Evolutionary conservation across 768 basidiomycete species (phyloP).

Genomic region (Paxillus ammoniavirescens): DNA sequence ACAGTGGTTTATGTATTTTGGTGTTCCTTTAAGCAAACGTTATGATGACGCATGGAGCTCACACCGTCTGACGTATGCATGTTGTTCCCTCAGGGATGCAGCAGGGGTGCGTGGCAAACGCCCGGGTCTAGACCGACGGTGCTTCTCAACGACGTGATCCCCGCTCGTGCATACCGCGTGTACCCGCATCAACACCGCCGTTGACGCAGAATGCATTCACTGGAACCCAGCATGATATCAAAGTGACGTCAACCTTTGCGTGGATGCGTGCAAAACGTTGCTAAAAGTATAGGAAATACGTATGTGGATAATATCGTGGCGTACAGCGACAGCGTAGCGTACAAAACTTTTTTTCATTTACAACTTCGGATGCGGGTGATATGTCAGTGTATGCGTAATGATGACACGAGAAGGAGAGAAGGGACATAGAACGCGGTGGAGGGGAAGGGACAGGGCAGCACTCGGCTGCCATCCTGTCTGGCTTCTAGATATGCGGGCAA

Average conservation of each 20-base stretch:
- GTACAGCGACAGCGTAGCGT: constrained; percentile 20
- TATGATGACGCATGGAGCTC: background rate
- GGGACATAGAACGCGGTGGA: constrained; percentile 14
- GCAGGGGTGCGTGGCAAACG: too few relatives aligned
- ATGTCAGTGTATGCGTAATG: background rate
- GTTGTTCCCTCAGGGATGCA: too few relatives aligned
- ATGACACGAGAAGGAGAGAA: constrained; percentile 1
- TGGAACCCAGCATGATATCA: too few relatives aligned
- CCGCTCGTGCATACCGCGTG: background rate
- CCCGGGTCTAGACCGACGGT: too few relatives aligned
- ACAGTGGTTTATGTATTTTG: background rate
- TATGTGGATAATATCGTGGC: constrained; percentile 19
- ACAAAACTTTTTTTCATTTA: constrained; percentile 16
- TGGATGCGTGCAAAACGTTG: too few relatives aligned
- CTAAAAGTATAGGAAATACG: background rate
- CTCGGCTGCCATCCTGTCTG: constrained; percentile 16
- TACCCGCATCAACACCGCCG: background rate
- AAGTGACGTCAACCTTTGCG: too few relatives aligned
- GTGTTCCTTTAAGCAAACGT: background rate
- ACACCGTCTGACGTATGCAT: background rate
- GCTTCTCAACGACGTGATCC: background rate
- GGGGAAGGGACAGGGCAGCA: constrained; percentile 15
- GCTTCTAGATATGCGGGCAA: constrained; percentile 19
- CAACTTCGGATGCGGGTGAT: background rate
- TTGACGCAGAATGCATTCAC: background rate